Evolutionary conservation across 768 basidiomycete genomes (phyloP).

Genomic region (Mrakia gelida): DNA sequence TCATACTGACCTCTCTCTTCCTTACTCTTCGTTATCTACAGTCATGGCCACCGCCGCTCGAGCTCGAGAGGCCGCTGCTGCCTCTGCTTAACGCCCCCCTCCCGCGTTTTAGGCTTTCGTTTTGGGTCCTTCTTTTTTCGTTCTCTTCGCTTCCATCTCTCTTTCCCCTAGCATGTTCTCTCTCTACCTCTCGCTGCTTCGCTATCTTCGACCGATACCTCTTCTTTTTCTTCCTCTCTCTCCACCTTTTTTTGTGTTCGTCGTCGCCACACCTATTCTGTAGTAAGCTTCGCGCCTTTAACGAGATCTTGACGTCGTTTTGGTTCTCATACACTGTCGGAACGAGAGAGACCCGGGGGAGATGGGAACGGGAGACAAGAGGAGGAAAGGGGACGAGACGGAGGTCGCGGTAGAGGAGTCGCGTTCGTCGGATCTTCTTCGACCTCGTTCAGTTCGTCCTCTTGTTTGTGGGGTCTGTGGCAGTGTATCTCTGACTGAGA

Average conservation of each 20-base stretch:
- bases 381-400: too few species aligned
- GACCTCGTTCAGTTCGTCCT: too few species aligned
- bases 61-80: neutral
- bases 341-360: too few species aligned
- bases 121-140: neutral
- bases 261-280: neutral
- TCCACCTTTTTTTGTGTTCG: neutral
- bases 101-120: neutral
- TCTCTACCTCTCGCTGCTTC: neutral
- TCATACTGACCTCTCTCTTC: too few species aligned
- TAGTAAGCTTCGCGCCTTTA: neutral
- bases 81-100: neutral
- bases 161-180: too few species aligned
- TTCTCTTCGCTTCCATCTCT: neutral
- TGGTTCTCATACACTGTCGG: neutral
- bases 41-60: conserved; percentile 22
- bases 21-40: too few species aligned
- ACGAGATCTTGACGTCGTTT: neutral
- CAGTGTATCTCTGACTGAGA: too few species aligned
- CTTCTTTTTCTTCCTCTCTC: neutral
- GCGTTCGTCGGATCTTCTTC: too few species aligned
- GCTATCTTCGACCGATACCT: neutral
- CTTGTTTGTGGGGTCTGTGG: too few species aligned
- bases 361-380: too few species aligned
- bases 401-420: too few species aligned